A percentile compares a stretch with the other conserved stretches of the same genome.
These are phyloP conservation scores for Spinacia oleracea DNA, from an alignment of 179 eudicot species.

Conservation along the genomic window DNA sequence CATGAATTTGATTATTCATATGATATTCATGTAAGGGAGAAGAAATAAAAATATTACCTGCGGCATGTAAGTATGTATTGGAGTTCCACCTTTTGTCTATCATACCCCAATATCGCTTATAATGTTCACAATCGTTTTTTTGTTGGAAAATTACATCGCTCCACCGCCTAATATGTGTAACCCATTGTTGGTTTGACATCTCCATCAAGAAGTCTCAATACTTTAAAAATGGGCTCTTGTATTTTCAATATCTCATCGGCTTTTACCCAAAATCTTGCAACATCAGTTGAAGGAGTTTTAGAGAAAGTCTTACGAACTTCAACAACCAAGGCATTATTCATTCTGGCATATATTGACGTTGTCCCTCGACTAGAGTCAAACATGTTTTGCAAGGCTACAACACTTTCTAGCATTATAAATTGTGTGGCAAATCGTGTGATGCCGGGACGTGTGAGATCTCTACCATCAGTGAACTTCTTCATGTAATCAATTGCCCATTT, in stretches of 20 bases:
- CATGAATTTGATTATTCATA: too few species aligned
- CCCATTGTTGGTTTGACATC: neutral
- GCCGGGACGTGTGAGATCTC: neutral
- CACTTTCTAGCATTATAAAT: neutral
- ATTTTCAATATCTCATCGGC: neutral
- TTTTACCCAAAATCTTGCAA: neutral
- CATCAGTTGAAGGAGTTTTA: neutral
- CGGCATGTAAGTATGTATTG: neutral
- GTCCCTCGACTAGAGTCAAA: neutral
- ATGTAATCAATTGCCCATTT: neutral
- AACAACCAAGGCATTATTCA: neutral
- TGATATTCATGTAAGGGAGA: too few species aligned
- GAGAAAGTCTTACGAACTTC: neutral
- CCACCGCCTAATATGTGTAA: neutral
- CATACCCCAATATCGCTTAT: neutral
- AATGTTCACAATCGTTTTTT: too few species aligned
- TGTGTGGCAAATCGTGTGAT: neutral
- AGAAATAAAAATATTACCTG: neutral
- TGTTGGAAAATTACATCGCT: neutral
- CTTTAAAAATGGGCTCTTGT: neutral
- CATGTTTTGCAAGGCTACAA: neutral
- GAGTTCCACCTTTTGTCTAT: slow-evolving; percentile 2
- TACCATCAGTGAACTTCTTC: neutral
- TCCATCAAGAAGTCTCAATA: neutral
- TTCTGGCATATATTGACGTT: neutral